phyloP scores from a whole-genome alignment of 2,329 filamentous ascomycete genomes.

The Aureobasidium subglaciale region DNA sequence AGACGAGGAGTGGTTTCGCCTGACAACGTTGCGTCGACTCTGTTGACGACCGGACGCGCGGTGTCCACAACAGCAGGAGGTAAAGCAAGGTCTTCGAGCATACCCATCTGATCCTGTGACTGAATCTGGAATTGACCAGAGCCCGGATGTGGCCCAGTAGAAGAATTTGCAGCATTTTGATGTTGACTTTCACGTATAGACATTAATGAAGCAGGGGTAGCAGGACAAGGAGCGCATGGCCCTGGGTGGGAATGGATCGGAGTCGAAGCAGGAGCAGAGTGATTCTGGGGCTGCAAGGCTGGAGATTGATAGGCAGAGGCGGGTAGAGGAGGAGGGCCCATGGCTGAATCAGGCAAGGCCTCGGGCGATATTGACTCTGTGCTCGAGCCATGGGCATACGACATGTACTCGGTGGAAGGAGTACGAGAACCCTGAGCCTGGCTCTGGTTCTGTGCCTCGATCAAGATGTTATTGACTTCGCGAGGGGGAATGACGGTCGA shows the following conservation, averaged over 20 bases:
- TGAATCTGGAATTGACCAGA: conserved; percentile 14
- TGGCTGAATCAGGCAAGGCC: conserved; percentile 38
- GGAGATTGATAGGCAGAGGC: conserved; percentile 61
- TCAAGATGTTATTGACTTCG: conserved; percentile 36
- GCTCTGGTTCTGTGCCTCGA: conserved; percentile 29
- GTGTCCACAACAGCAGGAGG: conserved; percentile 64
- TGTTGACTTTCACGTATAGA: conserved; percentile 29
- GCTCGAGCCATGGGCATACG: conserved; percentile 32
- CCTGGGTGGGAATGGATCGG: background rate
- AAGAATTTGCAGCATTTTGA: background rate
- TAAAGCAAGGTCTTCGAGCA: conserved; percentile 58
- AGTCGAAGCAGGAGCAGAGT: conserved; percentile 12
- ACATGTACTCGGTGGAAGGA: conserved; percentile 17
- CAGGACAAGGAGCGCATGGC: conserved; percentile 44
- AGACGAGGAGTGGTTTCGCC: conserved; percentile 51
- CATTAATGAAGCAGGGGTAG: conserved; percentile 86
- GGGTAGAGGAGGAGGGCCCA: conserved; percentile 57
- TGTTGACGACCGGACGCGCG: conserved; percentile 26
- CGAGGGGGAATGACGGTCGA: conserved; percentile 39
- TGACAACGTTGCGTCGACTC: conserved; percentile 32
- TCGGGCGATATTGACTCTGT: conserved; percentile 46
- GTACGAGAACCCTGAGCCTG: conserved; percentile 22
- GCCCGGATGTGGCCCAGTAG: background rate
- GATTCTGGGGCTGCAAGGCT: conserved; percentile 52
- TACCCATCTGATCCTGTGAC: conserved; percentile 22